Evolutionary conservation across 495 filamentous ascomycete genomes (phyloP).

Genomic region (Hyaloscypha hepaticicola): DNA sequence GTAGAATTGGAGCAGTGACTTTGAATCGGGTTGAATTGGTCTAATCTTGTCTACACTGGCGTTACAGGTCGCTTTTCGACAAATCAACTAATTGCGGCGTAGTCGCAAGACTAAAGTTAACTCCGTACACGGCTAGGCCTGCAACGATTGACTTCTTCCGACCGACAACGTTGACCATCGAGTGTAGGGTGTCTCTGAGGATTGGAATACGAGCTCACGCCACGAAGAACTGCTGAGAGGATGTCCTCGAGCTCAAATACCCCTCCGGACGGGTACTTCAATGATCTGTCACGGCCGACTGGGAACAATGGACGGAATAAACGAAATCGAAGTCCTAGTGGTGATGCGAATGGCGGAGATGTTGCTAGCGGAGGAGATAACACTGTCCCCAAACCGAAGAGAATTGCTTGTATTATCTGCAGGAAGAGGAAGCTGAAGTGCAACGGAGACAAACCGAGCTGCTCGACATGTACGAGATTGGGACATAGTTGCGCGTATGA

Average conservation of each 20-base stretch:
- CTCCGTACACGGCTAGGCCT: not conserved
- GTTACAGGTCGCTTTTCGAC: not conserved
- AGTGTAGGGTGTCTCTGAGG: not conserved
- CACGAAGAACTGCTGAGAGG: not conserved
- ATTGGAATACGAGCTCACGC: not conserved
- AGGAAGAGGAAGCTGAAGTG: constrained; percentile 89
- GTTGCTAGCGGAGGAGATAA: constrained; percentile 52
- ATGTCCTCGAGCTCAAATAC: constrained; percentile 46
- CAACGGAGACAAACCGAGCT: constrained; percentile 77
- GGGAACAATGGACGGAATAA: constrained; percentile 34
- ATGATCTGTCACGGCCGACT: constrained; percentile 51
- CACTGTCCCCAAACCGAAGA: constrained; percentile 77
- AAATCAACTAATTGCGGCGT: not conserved
- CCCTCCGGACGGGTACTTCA: constrained; percentile 50
- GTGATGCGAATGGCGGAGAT: constrained; percentile 33
- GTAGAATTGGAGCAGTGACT: not conserved
- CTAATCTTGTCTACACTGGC: not conserved
- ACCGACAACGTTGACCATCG: not conserved
- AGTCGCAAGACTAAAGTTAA: not conserved
- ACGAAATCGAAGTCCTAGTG: constrained; percentile 31
- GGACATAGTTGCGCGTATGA: constrained; percentile 93
- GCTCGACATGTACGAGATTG: constrained; percentile 86
- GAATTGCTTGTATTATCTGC: constrained; percentile 96
- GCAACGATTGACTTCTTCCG: not conserved
- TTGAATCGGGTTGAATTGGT: not conserved